phyloP scores from a whole-genome alignment of 192 early-diverging fungal genomes.

The Coemansia sp. region DNA sequence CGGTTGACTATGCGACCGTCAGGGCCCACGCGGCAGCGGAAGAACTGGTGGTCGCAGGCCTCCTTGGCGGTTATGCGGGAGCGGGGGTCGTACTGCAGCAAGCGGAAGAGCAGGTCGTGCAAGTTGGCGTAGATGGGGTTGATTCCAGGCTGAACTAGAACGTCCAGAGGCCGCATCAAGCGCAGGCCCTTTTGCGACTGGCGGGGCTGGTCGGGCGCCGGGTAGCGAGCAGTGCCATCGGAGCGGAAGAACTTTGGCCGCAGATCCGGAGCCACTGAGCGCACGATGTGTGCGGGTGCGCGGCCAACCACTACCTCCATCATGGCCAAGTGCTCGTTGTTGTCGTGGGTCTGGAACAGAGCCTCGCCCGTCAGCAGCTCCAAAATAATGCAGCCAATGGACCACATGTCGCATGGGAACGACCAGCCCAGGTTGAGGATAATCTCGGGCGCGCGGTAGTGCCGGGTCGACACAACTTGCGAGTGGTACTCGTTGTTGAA shows the following conservation, averaged over 20 bases:
- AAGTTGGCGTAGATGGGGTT: constrained; percentile 56
- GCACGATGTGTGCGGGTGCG: constrained; percentile 67
- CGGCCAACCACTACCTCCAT: constrained; percentile 88
- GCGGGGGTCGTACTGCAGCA: constrained; percentile 79
- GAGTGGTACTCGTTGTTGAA: constrained; percentile 93
- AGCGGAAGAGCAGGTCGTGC: constrained; percentile 65
- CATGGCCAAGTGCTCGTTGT: constrained; percentile 95
- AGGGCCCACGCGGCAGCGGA: constrained; percentile 59
- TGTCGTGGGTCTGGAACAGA: constrained; percentile 96
- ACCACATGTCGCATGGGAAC: constrained; percentile 98
- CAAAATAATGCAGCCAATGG: constrained; percentile 92
- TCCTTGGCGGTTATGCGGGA: constrained; percentile 77
- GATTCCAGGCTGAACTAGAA: constrained; percentile 49
- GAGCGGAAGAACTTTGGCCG: constrained; percentile 44
- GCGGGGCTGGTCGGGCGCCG: constrained; percentile 38
- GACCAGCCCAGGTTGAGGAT: constrained; percentile 93
- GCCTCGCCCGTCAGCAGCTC: constrained; percentile 95
- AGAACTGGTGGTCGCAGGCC: constrained; percentile 84
- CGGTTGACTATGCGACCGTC: constrained; percentile 38
- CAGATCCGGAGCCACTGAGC: constrained; percentile 37
- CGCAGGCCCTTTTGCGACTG: constrained; percentile 42
- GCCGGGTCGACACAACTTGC: constrained; percentile 87
- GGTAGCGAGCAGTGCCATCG: constrained; percentile 34
- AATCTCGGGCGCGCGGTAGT: constrained; percentile 97
- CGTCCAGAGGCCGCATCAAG: constrained; percentile 43